Conservation (phyloP, 78 protist genomes). For the Dictyostelium citrinum region DNA sequence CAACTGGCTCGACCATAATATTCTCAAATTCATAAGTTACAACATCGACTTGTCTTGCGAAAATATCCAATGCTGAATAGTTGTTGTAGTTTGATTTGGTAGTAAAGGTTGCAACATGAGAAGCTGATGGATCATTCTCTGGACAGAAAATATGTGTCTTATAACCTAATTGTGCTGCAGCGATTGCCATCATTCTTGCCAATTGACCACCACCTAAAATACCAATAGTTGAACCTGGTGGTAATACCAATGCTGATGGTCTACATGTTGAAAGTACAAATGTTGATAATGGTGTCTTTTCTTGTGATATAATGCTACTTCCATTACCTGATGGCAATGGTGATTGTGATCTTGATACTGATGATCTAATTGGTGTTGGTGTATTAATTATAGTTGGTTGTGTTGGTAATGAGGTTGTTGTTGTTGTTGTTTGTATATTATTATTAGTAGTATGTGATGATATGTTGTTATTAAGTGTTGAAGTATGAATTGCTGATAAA, state of each 20-base stretch:
- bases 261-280: conserved; percentile 43
- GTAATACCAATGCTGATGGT: conserved; percentile 56
- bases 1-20: conserved; percentile 71
- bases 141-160: conserved; percentile 73
- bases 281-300: conserved; percentile 56
- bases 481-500: conserved; percentile 5
- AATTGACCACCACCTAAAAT: conserved; percentile 84
- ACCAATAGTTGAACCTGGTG: conserved; percentile 76
- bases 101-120: conserved; percentile 56
- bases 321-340: conserved; percentile 40
- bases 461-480: neutral
- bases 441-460: neutral
- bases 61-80: conserved; percentile 35
- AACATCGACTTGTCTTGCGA: conserved; percentile 74
- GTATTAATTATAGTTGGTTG: neutral
- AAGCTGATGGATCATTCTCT: conserved; percentile 70
- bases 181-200: conserved; percentile 77
- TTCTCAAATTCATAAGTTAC: conserved; percentile 85
- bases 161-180: conserved; percentile 80
- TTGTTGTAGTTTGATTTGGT: conserved; percentile 71
- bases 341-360: conserved; percentile 35
- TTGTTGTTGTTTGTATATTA: neutral
- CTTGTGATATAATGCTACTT: neutral
- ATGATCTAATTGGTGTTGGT: conserved; percentile 3
- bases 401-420: neutral